Conservation (phyloP, 306 rosid species). For the Chamaecrista fasciculata region DNA sequence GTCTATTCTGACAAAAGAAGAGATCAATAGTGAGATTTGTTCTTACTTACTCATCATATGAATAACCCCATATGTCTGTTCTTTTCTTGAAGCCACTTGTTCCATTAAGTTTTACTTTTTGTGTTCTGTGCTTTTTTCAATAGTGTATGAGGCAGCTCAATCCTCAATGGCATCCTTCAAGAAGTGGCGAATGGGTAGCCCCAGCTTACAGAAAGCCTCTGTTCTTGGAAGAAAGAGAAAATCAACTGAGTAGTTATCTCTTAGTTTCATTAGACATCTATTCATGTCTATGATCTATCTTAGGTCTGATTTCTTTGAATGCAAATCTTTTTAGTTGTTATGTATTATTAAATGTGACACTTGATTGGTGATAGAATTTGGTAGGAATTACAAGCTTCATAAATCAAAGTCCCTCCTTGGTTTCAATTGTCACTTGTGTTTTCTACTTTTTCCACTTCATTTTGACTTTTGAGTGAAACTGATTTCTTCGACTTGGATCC, state of each 20-base stretch:
- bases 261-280: constrained; percentile 21
- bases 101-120: neutral
- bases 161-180: constrained; percentile 87
- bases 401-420: neutral
- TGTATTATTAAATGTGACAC: neutral
- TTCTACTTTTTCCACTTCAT: too few relatives aligned
- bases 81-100: constrained; percentile 1
- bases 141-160: constrained; percentile 93
- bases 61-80: neutral
- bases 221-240: constrained; percentile 83
- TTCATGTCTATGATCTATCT: constrained; percentile 5
- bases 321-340: too few relatives aligned
- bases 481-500: too few relatives aligned
- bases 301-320: too few relatives aligned
- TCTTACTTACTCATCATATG: constrained; percentile 12
- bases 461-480: too few relatives aligned
- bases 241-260: constrained; percentile 44
- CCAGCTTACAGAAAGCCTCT: constrained; percentile 83
- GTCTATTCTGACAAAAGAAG: constrained; percentile 74
- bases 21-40: constrained; percentile 62
- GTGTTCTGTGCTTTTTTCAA: constrained; percentile 24
- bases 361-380: neutral
- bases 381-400: neutral
- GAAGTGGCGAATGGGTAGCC: constrained; percentile 91
- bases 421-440: too few relatives aligned